A percentile compares a stretch with the other conserved stretches of the same genome.
phyloP scores from a whole-genome alignment of 2,329 filamentous ascomycete species.

The Colletotrichum aenigma region DNA sequence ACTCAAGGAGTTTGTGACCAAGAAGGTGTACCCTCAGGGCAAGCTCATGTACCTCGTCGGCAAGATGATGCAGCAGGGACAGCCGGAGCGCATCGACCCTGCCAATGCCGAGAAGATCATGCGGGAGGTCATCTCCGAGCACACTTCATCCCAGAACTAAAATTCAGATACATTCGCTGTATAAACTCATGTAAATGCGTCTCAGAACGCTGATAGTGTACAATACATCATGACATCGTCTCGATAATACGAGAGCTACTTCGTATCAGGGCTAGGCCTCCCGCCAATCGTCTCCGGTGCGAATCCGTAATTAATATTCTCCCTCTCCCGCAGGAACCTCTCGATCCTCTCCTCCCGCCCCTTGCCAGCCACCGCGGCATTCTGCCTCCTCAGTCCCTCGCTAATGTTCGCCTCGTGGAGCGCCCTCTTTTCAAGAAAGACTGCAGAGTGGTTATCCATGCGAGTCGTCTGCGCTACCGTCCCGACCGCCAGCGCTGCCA shows the following conservation, averaged over 20 bases:
- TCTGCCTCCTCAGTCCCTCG: slow-evolving; percentile 59
- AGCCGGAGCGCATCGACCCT: slow-evolving; percentile 60
- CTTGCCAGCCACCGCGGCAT: slow-evolving; percentile 55
- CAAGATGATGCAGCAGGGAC: slow-evolving; percentile 60
- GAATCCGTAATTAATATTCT: slow-evolving; percentile 46
- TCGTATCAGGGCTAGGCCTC: background rate
- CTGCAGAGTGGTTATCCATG: slow-evolving; percentile 65
- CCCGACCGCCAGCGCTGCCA: slow-evolving; percentile 67
- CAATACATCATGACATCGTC: slow-evolving; percentile 9
- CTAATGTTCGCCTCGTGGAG: slow-evolving; percentile 70
- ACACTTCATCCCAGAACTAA: background rate
- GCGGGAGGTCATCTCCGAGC: slow-evolving; percentile 32
- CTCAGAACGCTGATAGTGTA: slow-evolving; percentile 2
- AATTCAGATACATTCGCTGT: background rate
- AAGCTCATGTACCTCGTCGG: slow-evolving; percentile 67
- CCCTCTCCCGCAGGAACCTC: slow-evolving; percentile 76
- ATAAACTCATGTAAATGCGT: background rate
- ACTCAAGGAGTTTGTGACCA: slow-evolving; percentile 49
- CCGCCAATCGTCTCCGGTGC: slow-evolving; percentile 23
- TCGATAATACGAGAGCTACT: slow-evolving; percentile 5
- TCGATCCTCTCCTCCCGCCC: slow-evolving; percentile 72
- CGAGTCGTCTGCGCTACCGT: slow-evolving; percentile 75
- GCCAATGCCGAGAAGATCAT: slow-evolving; percentile 53
- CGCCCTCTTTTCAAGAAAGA: slow-evolving; percentile 69
- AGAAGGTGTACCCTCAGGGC: slow-evolving; percentile 53